phyloP scores from a whole-genome alignment of 768 basidiomycete genomes.

The Tylopilus rubrobrunneus region DNA sequence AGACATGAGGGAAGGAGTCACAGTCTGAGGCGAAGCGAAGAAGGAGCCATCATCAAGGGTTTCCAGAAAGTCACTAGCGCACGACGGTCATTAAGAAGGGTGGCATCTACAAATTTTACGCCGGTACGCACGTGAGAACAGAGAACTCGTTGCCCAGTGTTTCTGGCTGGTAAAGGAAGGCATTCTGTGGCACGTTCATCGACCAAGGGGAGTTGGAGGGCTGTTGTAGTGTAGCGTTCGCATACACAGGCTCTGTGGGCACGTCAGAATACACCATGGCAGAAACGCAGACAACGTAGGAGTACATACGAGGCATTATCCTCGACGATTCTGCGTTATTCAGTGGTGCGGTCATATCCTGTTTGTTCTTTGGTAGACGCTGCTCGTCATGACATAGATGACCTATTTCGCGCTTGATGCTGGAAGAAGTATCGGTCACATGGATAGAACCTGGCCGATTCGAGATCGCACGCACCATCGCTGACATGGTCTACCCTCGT shows the following conservation, averaged over 20 bases:
- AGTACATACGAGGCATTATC: constrained; percentile 24
- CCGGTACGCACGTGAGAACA: constrained; percentile 60
- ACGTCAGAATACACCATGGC: not conserved
- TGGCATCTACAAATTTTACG: not conserved
- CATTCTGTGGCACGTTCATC: constrained; percentile 43
- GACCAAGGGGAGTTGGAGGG: constrained; percentile 47
- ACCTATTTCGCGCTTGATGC: constrained; percentile 95
- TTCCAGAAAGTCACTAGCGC: constrained; percentile 76
- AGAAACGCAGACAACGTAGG: too few relatives aligned
- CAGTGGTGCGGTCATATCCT: constrained; percentile 29
- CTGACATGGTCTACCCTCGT: too few relatives aligned
- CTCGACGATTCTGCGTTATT: constrained; percentile 33
- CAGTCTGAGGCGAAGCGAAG: constrained; percentile 55
- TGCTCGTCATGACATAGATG: constrained; percentile 92
- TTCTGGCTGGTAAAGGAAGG: constrained; percentile 70
- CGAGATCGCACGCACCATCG: constrained; percentile 58
- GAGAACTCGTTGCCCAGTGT: constrained; percentile 80
- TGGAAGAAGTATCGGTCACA: constrained; percentile 29
- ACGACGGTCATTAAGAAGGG: not conserved
- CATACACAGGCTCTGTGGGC: constrained; percentile 22
- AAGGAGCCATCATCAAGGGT: constrained; percentile 83
- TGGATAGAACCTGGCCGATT: constrained; percentile 3
- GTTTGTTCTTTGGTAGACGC: constrained; percentile 49
- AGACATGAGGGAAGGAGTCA: constrained; percentile 48
- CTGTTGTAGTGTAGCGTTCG: constrained; percentile 14